phyloP scores from a whole-genome alignment of 495 filamentous ascomycete genomes.

The Penicillium coffeae region DNA sequence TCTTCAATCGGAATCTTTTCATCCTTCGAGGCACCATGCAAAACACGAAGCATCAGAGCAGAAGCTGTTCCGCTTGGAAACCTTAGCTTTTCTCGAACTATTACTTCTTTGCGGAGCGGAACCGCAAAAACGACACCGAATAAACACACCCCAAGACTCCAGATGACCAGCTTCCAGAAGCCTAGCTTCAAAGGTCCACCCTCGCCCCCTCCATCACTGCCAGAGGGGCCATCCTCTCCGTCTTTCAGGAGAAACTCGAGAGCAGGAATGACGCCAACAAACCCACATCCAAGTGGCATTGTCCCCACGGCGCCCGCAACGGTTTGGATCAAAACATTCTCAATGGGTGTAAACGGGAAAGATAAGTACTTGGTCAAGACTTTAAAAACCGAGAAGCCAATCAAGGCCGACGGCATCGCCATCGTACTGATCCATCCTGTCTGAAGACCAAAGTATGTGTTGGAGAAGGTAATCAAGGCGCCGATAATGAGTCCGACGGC shows the following conservation, averaged over 20 bases:
- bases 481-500: constrained; percentile 79
- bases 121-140: constrained; percentile 97
- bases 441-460: constrained; percentile 97
- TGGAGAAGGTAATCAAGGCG: constrained; percentile 86
- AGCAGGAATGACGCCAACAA: constrained; percentile 90
- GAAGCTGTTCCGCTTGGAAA: constrained; percentile 96
- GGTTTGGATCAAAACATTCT: constrained; percentile 97
- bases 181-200: constrained; percentile 69
- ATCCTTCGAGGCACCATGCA: constrained; percentile 61
- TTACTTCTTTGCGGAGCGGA: constrained; percentile 79
- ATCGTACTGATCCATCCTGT: constrained; percentile 87
- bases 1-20: constrained; percentile 16
- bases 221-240: constrained; percentile 56
- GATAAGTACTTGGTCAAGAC: constrained; percentile 63
- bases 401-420: constrained; percentile 89
- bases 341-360: constrained; percentile 85
- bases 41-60: constrained; percentile 82
- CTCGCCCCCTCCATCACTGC: constrained; percentile 52
- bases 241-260: constrained; percentile 77
- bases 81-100: constrained; percentile 84
- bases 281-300: constrained; percentile 94
- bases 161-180: constrained; percentile 74
- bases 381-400: constrained; percentile 97
- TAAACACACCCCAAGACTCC: constrained; percentile 87
- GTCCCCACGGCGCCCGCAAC: constrained; percentile 93